Base-by-base conservation (phyloP, 225 moss, liverwort and hornwort species). In the Polytrichum formosum region DNA sequence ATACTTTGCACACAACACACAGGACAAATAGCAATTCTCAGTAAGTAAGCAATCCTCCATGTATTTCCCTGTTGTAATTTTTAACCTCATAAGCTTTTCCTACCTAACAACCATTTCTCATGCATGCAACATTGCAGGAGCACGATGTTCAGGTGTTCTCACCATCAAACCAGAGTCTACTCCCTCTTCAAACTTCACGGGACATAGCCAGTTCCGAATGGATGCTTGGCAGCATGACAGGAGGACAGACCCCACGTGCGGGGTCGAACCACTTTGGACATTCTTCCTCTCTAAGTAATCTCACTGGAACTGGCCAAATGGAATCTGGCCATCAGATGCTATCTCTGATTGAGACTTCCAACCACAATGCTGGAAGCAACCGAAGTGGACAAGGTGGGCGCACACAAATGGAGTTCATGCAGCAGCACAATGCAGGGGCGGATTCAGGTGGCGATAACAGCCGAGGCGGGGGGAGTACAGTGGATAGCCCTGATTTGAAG, bases 161-260 rank as follows among this genome's bases (percentile, higher is more conserved):
- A 6, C 77, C 85, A 55, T 84, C 91, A 27, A 85, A 86, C 53
- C 90, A 91, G 64, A 87, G 80, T 66, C 78, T 91, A 29, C 86
- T 90, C 31, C 65, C 28, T 17, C 31, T 65, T 6, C 65, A 65
- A 31, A 18, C 67, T 21, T 31, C 65, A 9, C 87, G 91, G 64
- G 95, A 91, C 22, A 87, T 95, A 53, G 70, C 83, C 66, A 92
- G 91, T 73, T 79, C 92, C 6, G 95, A 96, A 68, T 96, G 93
- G 93, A 90, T 96, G 79, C 88, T 96, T 60, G 95, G 92, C 20
- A 89, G 77, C 58, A 75, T 90, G 76, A 71, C 90, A 61, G 88
- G 89, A 71, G 92, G 89, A 22, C 85, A 87, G 63, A 78, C 81
- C 37, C 84, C 77, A 63, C 81, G 87, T 28, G 67, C 79, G 9